Base-by-base conservation (phyloP, 495 filamentous ascomycete genomes). In the Glarea lozoyensis region DNA sequence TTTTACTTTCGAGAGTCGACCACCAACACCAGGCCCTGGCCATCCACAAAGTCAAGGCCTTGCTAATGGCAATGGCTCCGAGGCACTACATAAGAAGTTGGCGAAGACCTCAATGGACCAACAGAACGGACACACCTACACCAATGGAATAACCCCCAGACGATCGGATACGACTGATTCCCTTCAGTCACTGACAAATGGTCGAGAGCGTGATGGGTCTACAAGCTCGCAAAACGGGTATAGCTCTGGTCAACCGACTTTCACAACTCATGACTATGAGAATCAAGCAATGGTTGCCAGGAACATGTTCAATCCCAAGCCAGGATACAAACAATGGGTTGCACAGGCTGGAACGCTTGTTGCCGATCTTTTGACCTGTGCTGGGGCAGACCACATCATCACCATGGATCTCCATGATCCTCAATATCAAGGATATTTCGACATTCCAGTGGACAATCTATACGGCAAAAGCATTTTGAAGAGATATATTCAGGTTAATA, bases 391-490 rank as follows among this genome's bases (percentile, higher is more conserved):
- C 64, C 92, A 97, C 62, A 74, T 98, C 59, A 88, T 98, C 55
- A 97, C 92, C 2, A 90, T 95, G 78, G 92, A 98, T 60, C 70
- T 98, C 41, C 92, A 98, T 57, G 92, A 97, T 60, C 88, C 93
- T 47, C 93, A 97, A 63, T 97, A 97, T 59, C 92, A 98, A 61
- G 92, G 92, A 35, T 98, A 93, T 70, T 97, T 98, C 55, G 92
- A 97, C 56, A 95, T 97, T 40, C 90, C 89, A 1, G 93, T 97
- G 39, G 92, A 98, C 58, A 98, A 98, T 56, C 70, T 98, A 13
- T 94, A 94, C 57, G 92, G 87, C 11, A 73, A 88, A 42, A 84
- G 88, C 32, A 68, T 95, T 31, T 71, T 97, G 37, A 83, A 92
- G 62, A 81, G 79, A 39, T 97, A 95, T 63, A 95, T 98, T 50